phyloP scores from a whole-genome alignment of 345 rosid genomes.

The Euphorbia lathyris region DNA sequence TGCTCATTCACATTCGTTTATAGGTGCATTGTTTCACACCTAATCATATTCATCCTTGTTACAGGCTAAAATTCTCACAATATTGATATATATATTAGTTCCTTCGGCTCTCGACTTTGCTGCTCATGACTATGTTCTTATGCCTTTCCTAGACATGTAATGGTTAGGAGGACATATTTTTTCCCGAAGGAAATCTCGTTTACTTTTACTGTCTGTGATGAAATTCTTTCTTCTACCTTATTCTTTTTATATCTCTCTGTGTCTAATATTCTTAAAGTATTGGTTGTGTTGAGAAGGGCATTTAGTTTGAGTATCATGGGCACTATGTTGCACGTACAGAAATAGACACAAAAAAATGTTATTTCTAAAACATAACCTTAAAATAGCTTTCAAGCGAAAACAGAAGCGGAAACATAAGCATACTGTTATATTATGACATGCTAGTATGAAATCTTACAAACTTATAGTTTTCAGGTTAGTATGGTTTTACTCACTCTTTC shows the following conservation, averaged over 20 bases:
- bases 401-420: no score
- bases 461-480: no score
- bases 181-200: no score
- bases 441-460: no score
- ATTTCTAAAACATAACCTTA: no score
- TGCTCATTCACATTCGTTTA: not conserved
- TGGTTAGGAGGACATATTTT: not conserved
- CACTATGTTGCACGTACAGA: no score
- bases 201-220: not conserved
- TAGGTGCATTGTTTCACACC: not conserved
- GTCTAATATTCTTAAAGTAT: constrained; percentile 1
- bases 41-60: constrained; percentile 24
- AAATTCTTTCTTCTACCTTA: not conserved
- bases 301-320: no score
- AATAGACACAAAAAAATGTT: no score
- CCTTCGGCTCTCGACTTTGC: constrained; percentile 85
- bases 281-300: not conserved
- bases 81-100: constrained; percentile 61
- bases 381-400: no score
- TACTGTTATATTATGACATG: no score
- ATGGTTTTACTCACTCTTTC: no score
- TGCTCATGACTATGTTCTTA: constrained; percentile 86
- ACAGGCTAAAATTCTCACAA: constrained; percentile 84
- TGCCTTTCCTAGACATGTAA: constrained; percentile 96
- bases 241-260: not conserved